These are phyloP conservation scores for Tylopilus felleus DNA, from an alignment of 768 basidiomycete genomes.

Conservation along the genomic window DNA sequence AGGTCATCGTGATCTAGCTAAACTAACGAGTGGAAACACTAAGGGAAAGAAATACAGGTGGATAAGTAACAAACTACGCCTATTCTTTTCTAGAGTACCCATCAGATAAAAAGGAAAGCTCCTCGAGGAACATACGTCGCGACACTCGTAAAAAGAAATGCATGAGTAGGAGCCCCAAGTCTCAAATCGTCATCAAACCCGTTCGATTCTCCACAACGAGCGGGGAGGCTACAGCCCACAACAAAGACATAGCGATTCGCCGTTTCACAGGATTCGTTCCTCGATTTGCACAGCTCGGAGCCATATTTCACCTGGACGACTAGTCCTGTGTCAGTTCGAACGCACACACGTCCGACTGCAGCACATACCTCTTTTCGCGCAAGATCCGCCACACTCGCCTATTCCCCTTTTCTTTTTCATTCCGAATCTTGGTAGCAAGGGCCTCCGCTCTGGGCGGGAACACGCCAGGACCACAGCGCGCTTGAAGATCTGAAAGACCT, in stretches of 20 bases:
- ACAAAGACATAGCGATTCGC: background rate
- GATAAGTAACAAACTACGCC: constrained; percentile 18
- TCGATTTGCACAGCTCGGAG: constrained; percentile 57
- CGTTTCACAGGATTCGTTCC: constrained; percentile 53
- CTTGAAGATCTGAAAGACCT: constrained; percentile 72
- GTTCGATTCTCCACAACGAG: background rate
- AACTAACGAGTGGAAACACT: constrained; percentile 7
- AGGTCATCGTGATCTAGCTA: constrained; percentile 6
- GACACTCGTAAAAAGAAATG: constrained; percentile 5
- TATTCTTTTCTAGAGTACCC: constrained; percentile 10
- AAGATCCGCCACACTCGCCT: constrained; percentile 66
- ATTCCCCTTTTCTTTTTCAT: constrained; percentile 41
- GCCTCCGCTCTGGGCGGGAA: constrained; percentile 59
- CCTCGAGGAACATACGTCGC: constrained; percentile 3
- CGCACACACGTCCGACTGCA: background rate
- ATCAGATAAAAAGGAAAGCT: background rate
- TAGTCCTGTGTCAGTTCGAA: constrained; percentile 4
- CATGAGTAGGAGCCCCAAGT: background rate
- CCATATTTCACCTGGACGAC: constrained; percentile 29
- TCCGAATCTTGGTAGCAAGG: constrained; percentile 31
- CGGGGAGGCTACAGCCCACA: background rate
- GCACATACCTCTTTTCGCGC: constrained; percentile 69
- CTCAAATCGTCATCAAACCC: constrained; percentile 1
- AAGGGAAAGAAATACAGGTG: constrained; percentile 19
- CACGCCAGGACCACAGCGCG: constrained; percentile 62